Evolutionary conservation across 768 basidiomycete genomes (phyloP).

Genomic region (Boletus subparvulus): DNA sequence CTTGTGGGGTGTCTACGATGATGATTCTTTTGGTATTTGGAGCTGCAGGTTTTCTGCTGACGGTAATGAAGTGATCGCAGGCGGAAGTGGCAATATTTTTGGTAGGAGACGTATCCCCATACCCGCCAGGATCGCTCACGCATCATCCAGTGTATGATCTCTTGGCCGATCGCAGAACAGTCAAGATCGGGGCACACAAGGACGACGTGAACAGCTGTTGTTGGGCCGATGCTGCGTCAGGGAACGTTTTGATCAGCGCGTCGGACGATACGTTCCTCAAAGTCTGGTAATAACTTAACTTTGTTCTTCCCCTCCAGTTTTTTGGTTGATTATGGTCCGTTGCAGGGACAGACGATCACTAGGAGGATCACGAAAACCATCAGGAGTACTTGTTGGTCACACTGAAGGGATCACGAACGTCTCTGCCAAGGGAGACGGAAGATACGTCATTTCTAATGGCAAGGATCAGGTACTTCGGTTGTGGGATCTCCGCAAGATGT

Average conservation of each 20-base stretch:
- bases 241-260: conserved; percentile 92
- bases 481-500: conserved; percentile 96
- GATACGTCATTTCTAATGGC: conserved; percentile 93
- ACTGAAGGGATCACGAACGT: conserved; percentile 96
- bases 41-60: conserved; percentile 96
- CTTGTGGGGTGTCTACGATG: conserved; percentile 34
- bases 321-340: neutral
- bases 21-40: conserved; percentile 75
- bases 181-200: conserved; percentile 82
- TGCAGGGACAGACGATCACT: conserved; percentile 54
- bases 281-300: conserved; percentile 69
- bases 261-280: conserved; percentile 95
- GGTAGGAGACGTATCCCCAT: conserved; percentile 39
- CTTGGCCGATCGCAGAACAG: conserved; percentile 69
- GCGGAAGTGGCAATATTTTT: conserved; percentile 80
- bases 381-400: conserved; percentile 92
- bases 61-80: conserved; percentile 92
- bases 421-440: conserved; percentile 93
- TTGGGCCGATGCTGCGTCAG: conserved; percentile 91
- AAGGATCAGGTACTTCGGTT: conserved; percentile 91
- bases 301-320: neutral
- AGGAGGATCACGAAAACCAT: conserved; percentile 62
- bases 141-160: conserved; percentile 80
- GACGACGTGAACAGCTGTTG: conserved; percentile 96
- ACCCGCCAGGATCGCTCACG: neutral